Evolutionary conservation across 768 basidiomycete species (phyloP).

Genomic region (Tylopilus subfusipes): DNA sequence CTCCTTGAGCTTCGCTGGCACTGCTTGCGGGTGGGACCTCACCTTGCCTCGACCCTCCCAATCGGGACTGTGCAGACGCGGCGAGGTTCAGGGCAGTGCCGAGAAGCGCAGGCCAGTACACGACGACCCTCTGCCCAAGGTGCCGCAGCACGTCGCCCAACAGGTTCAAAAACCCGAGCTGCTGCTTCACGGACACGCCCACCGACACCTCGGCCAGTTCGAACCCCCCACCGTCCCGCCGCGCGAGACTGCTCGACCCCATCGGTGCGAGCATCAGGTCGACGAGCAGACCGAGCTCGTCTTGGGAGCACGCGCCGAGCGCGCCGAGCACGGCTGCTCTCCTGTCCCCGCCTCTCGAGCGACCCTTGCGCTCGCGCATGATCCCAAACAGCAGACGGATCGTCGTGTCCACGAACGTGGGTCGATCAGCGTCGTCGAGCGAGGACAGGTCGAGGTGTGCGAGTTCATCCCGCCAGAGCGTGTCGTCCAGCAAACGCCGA

Average conservation of each 20-base stretch:
- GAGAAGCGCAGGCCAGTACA: slow-evolving; percentile 74
- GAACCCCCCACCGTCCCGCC: slow-evolving; percentile 30
- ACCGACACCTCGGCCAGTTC: slow-evolving; percentile 26
- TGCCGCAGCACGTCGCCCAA: slow-evolving; percentile 82
- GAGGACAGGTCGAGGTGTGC: slow-evolving; percentile 65
- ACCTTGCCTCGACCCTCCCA: slow-evolving; percentile 33
- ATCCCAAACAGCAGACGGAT: slow-evolving; percentile 82
- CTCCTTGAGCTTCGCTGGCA: slow-evolving; percentile 20
- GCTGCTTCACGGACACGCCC: slow-evolving; percentile 55
- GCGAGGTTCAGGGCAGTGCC: slow-evolving; percentile 64
- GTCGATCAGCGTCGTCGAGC: slow-evolving; percentile 52
- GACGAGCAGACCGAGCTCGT: slow-evolving; percentile 74
- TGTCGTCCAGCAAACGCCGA: slow-evolving; percentile 72
- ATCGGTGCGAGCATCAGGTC: slow-evolving; percentile 86
- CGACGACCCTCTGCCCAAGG: slow-evolving; percentile 67
- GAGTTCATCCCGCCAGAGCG: slow-evolving; percentile 86
- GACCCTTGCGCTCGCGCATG: slow-evolving; percentile 78
- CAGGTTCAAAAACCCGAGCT: slow-evolving; percentile 80
- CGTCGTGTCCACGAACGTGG: slow-evolving; percentile 63
- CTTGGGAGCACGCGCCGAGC: slow-evolving; percentile 63
- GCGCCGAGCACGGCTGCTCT: slow-evolving; percentile 72
- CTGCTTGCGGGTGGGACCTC: slow-evolving; percentile 23
- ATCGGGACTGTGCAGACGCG: slow-evolving; percentile 56
- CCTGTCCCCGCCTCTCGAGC: slow-evolving; percentile 60
- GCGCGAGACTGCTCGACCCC: slow-evolving; percentile 29